These are phyloP conservation scores for Trametes meyenii DNA, from an alignment of 768 basidiomycete species.

Conservation along the genomic window DNA sequence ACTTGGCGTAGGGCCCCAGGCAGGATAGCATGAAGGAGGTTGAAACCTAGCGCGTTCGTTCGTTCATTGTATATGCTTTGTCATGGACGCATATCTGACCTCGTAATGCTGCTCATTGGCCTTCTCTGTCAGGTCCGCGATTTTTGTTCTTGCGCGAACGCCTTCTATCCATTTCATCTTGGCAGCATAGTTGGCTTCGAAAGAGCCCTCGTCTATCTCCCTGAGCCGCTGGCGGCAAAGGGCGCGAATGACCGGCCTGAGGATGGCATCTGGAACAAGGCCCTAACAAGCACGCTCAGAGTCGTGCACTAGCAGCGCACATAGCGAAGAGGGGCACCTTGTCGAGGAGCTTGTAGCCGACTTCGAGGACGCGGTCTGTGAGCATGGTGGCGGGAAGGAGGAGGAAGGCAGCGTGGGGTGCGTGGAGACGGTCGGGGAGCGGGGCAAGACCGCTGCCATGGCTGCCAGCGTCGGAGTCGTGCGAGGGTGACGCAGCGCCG, in stretches of 20 bases:
- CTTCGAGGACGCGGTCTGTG: conserved; percentile 34
- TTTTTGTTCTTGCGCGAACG: conserved; percentile 50
- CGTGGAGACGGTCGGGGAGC: neutral
- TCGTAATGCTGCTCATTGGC: conserved; percentile 82
- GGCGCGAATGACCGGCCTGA: conserved; percentile 49
- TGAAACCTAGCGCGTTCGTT: conserved; percentile 44
- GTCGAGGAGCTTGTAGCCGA: conserved; percentile 43
- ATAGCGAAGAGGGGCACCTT: conserved; percentile 20
- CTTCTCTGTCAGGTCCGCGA: conserved; percentile 64
- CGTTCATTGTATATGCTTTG: neutral
- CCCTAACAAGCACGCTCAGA: conserved; percentile 38
- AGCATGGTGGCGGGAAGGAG: conserved; percentile 18
- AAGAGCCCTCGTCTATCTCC: conserved; percentile 61
- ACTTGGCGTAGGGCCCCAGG: conserved; percentile 66
- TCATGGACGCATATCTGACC: conserved; percentile 37
- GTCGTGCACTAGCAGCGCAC: neutral
- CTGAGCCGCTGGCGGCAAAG: conserved; percentile 56
- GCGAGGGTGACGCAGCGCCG: neutral
- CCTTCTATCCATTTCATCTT: conserved; percentile 70
- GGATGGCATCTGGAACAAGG: conserved; percentile 60
- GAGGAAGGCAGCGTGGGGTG: too few species aligned
- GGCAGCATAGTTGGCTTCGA: conserved; percentile 60
- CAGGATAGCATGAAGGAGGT: conserved; percentile 67
- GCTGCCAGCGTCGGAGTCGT: neutral
- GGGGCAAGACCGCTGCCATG: neutral